phyloP scores from a whole-genome alignment of 2,329 filamentous ascomycete species.

The Aspergillus unguis region DNA sequence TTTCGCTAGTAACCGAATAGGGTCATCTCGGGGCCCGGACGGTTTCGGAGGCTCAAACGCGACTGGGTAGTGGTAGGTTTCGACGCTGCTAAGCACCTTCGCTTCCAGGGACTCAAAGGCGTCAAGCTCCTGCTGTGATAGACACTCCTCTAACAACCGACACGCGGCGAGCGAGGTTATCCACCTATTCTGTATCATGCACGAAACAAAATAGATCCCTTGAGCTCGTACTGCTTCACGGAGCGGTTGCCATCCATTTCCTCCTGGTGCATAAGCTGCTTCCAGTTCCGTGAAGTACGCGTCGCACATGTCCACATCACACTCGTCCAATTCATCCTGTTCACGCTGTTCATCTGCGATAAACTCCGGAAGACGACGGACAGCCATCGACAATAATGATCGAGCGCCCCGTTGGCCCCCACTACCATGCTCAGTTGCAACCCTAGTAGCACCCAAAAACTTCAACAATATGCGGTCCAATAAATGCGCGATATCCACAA shows the following conservation, averaged over 20 bases:
- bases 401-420: slow-evolving; percentile 24
- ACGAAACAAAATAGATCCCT: slow-evolving; percentile 37
- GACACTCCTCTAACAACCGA: slow-evolving; percentile 33
- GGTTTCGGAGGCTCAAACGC: slow-evolving; percentile 24
- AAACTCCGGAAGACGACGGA: slow-evolving; percentile 37
- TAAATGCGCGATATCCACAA: slow-evolving; percentile 35
- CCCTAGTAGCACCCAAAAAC: slow-evolving; percentile 35
- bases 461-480: slow-evolving; percentile 36
- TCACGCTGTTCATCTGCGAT: slow-evolving; percentile 37
- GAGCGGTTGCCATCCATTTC: slow-evolving; percentile 39
- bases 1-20: slow-evolving; percentile 29
- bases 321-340: slow-evolving; percentile 32
- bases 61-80: slow-evolving; percentile 27
- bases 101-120: slow-evolving; percentile 36
- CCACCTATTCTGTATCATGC: slow-evolving; percentile 36
- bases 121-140: slow-evolving; percentile 32
- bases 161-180: slow-evolving; percentile 31
- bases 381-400: slow-evolving; percentile 38
- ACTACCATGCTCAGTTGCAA: slow-evolving; percentile 4
- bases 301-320: slow-evolving; percentile 40
- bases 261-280: slow-evolving; percentile 33
- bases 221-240: slow-evolving; percentile 41
- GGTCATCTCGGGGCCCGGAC: slow-evolving; percentile 22
- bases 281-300: slow-evolving; percentile 43
- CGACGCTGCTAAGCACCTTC: slow-evolving; percentile 28